A percentile compares a stretch with the other conserved stretches of the same genome.
phyloP scores from a whole-genome alignment of 2,329 filamentous ascomycete genomes.

The Diaporthe vexans region DNA sequence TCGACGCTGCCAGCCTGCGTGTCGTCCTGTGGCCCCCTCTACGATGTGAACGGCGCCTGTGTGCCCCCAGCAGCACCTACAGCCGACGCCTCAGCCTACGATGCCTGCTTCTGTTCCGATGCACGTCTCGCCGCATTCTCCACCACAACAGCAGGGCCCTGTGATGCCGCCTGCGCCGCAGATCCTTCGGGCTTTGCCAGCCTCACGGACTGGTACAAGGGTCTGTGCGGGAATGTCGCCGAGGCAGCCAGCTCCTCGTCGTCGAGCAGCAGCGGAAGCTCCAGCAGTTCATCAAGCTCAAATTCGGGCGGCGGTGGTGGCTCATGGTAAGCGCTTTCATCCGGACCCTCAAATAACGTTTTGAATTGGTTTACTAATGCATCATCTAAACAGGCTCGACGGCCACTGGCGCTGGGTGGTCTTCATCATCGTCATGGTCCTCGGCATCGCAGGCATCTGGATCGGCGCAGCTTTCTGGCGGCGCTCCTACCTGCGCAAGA shows the following conservation, averaged over 20 bases:
- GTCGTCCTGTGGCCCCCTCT: slow-evolving; percentile 69
- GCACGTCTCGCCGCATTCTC: slow-evolving; percentile 70
- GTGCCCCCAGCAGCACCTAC: slow-evolving; percentile 68
- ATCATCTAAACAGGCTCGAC: slow-evolving; percentile 67
- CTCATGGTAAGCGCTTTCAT: slow-evolving; percentile 59
- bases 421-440: slow-evolving; percentile 81
- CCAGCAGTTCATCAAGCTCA: slow-evolving; percentile 45
- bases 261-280: slow-evolving; percentile 48
- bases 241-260: slow-evolving; percentile 46
- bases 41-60: slow-evolving; percentile 80
- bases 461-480: slow-evolving; percentile 79
- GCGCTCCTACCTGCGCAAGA: slow-evolving; percentile 79
- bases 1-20: slow-evolving; percentile 74
- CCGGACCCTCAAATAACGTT: background rate
- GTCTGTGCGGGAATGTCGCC: slow-evolving; percentile 70
- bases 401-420: slow-evolving; percentile 85
- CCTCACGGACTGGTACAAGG: slow-evolving; percentile 79
- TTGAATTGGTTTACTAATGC: slow-evolving; percentile 26
- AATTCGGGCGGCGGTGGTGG: slow-evolving; percentile 47
- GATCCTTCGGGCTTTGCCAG: slow-evolving; percentile 64
- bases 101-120: slow-evolving; percentile 81
- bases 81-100: slow-evolving; percentile 67
- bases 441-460: slow-evolving; percentile 78
- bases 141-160: slow-evolving; percentile 70
- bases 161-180: slow-evolving; percentile 70